Percentiles rank a stretch among this genome's conserved stretches.
Conservation (phyloP, 768 basidiomycete species). For the Galerina marginata region DNA sequence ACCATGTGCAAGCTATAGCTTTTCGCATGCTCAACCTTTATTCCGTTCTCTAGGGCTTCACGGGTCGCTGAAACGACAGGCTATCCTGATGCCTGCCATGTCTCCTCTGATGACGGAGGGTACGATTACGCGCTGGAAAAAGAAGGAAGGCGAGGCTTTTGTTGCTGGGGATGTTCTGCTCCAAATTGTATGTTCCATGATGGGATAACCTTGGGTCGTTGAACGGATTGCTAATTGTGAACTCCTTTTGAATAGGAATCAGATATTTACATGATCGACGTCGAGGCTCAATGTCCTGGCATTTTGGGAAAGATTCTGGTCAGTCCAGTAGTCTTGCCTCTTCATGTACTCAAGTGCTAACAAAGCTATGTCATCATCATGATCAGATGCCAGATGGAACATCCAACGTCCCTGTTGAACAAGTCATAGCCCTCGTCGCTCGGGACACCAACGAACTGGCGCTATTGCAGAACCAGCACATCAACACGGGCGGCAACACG, state of each 20-base stretch:
- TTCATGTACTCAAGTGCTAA: neutral
- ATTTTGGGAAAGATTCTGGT: constrained; percentile 86
- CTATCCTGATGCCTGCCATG: constrained; percentile 81
- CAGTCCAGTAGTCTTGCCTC: constrained; percentile 28
- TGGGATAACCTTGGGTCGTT: neutral
- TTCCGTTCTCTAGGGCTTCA: constrained; percentile 34
- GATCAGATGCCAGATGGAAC: constrained; percentile 66
- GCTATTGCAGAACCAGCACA: constrained; percentile 25
- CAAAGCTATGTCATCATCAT: neutral
- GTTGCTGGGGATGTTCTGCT: constrained; percentile 74
- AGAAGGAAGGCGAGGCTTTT: constrained; percentile 77
- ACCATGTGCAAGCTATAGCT: neutral
- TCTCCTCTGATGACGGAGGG: constrained; percentile 91
- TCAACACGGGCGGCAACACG: neutral
- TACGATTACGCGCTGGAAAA: constrained; percentile 80
- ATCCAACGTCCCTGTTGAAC: constrained; percentile 52
- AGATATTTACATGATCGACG: constrained; percentile 82
- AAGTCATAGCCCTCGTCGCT: constrained; percentile 74
- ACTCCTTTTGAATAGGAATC: constrained; percentile 55
- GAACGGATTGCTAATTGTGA: neutral
- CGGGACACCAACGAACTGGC: constrained; percentile 53
- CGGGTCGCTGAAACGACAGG: constrained; percentile 37
- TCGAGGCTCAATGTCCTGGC: constrained; percentile 90
- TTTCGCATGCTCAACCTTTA: neutral
- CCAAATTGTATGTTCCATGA: constrained; percentile 64